Base-by-base conservation (phyloP, 495 filamentous ascomycete genomes). In the Beverwykella pulmonaria region DNA sequence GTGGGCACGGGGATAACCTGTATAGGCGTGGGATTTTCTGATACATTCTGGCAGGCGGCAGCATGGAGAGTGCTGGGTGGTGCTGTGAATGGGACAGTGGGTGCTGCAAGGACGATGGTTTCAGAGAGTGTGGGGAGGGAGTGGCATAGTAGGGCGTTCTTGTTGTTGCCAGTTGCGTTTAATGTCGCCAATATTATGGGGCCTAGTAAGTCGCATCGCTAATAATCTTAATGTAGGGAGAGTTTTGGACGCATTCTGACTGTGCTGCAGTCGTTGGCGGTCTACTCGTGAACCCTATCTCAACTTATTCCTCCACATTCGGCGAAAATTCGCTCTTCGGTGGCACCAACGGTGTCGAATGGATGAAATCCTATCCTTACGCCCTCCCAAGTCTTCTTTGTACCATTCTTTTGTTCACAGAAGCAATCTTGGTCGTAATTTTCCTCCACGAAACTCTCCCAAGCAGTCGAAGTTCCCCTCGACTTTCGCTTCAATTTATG, bases 121-220 rank as follows among this genome's bases (percentile, higher is more conserved):
- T 67, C 74, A 9, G 72, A 74, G 52, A 41, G 25, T 52, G 73
- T 73, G 17, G 65, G 61, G 10, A 74, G 72, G 64, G 65, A 63
- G 20, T 75, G 63, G 60, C 74, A 76, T 71, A 67, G 72, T 20
- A 25, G 72, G 6, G 74, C 74, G 0, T 76, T 76, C 53, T 53
- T 76, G 34, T 54, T 76, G 29, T 57, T 76, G 25, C 74, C 74
- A 19, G 64, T 73, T 23, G 72, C 74, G 0, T 76, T 76, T 57
- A 76, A 76, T 49, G 61, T 76, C 34, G 74, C 71, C 14, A 74
- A 73, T 53, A 71, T 76, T 36, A 27, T 73, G 4, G 74, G 74
- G 12, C 74, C 74, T 22, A 27, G 65, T 68, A 59, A 36, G 65
- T 30, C 47, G 15, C 19, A 14, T 8, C 47, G n/a, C n/a, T n/a